Conservation (phyloP, 2,329 filamentous ascomycete species). For the Pseudovirgaria hyperparasitica region DNA sequence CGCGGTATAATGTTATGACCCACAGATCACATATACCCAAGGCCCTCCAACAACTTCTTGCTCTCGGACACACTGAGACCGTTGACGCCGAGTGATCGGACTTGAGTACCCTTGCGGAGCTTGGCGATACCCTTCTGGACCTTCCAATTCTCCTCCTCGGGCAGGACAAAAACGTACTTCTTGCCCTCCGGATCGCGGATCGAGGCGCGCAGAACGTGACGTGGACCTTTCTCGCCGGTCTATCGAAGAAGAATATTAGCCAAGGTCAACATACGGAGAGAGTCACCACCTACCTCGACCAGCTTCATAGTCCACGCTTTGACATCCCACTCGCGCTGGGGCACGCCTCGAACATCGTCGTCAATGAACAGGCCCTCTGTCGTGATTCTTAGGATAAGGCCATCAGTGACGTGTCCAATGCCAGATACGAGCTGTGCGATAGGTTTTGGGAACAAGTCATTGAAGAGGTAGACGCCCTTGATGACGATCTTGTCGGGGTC, state of each 20-base stretch:
- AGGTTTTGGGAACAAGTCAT: constrained; percentile 79
- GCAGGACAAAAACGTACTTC: constrained; percentile 48
- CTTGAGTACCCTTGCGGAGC: constrained; percentile 42
- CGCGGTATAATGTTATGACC: too few relatives aligned
- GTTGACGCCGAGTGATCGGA: constrained; percentile 40
- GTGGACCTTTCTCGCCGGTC: constrained; percentile 32
- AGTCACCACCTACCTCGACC: constrained; percentile 48
- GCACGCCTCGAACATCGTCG: constrained; percentile 79
- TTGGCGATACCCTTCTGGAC: constrained; percentile 45
- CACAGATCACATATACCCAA: constrained; percentile 17
- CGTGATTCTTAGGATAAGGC: constrained; percentile 79
- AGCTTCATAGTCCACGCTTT: constrained; percentile 95
- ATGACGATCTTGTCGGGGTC: constrained; percentile 96
- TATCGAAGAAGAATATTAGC: constrained; percentile 8
- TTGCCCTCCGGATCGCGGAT: constrained; percentile 48
- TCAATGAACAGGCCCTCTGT: constrained; percentile 95
- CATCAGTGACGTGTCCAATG: constrained; percentile 77
- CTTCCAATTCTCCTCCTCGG: constrained; percentile 49
- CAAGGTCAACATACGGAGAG: constrained; percentile 1
- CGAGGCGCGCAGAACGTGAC: constrained; percentile 45
- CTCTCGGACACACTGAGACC: constrained; percentile 36
- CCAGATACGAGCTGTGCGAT: constrained; percentile 81
- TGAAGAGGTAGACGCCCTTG: constrained; percentile 83
- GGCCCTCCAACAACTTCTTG: constrained; percentile 18
- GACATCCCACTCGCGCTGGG: constrained; percentile 97